Evolutionary conservation across 2,329 filamentous ascomycete genomes (phyloP), one percentile per base, ranked within the genome.

Genomic region (Fusarium sp.): DNA sequence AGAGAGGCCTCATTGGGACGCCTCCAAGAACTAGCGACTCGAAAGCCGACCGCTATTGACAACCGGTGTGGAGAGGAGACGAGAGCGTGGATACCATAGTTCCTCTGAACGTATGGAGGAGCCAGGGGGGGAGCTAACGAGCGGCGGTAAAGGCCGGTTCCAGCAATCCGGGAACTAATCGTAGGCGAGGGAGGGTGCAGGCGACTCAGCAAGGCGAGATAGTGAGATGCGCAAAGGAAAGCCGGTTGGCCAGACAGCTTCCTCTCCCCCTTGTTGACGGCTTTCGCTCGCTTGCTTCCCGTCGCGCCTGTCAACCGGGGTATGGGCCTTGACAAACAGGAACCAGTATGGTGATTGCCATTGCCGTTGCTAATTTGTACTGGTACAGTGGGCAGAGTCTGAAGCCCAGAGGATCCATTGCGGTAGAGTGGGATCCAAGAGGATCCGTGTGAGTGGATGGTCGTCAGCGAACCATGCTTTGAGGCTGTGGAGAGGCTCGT

Each of bases 251-350:
- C 61, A 63, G 70, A 52, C 42, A 65, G 55, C 58, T 36, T 46
- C 26, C 59, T 45, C 36, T 33, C 66, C 62, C 58, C 66, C 66
- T 69, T 63, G 71, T 54, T 67, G 63, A 57, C 67, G 66, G 63
- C 49, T 63, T 67, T 69, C 69, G 69, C 71, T 73, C 71, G 71
- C 71, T 73, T 73, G 64, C 67, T 73, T 74, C 69, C 71, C 71
- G 71, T 69, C 61, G 71, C 40, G 58, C 66, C 71, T 72, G 71
- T 63, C 66, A 67, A 60, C 71, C 68, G 58, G 71, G 71, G 64
- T 73, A 54, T 55, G 64, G 52, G 65, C 54, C 33, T 52, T 49
- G 52, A 63, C 39, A 57, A 48, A 53, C 38, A 57, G 50, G 39
- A 42, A 42, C 10, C 28, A 56, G 40, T 44, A 48, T 49, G 45